phyloP scores from a whole-genome alignment of 2,329 filamentous ascomycete genomes.

The Trichoderma sp. region DNA sequence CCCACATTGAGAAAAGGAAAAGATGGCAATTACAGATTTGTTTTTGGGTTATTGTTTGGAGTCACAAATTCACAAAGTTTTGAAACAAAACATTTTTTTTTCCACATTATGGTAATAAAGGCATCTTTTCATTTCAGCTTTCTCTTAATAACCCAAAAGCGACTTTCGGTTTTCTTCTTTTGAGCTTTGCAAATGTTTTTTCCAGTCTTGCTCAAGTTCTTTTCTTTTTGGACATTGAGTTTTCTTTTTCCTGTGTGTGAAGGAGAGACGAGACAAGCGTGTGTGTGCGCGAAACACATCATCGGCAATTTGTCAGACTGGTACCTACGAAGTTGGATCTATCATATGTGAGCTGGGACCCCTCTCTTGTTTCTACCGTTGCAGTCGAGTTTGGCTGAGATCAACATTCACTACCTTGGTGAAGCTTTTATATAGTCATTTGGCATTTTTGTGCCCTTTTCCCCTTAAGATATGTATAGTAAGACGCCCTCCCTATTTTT shows the following conservation, averaged over 20 bases:
- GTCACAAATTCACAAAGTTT: slow-evolving; percentile 1
- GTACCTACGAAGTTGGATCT: slow-evolving; percentile 4
- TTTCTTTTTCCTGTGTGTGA: neutral
- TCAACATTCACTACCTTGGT: neutral
- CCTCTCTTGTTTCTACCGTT: neutral
- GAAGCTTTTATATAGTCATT: neutral
- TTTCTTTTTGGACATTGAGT: neutral
- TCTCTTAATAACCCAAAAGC: neutral
- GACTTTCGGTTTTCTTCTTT: neutral
- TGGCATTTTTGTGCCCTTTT: neutral
- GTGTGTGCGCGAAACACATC: neutral
- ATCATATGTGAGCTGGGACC: neutral
- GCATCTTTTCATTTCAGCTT: slow-evolving; percentile 6
- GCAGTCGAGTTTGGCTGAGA: neutral
- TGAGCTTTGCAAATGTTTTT: neutral
- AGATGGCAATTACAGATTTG: neutral
- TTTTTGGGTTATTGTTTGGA: slow-evolving; percentile 1
- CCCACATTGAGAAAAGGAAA: neutral
- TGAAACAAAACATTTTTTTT: neutral
- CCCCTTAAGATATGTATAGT: neutral
- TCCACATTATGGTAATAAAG: slow-evolving; percentile 23
- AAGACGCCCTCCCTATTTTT: neutral
- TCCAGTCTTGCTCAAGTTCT: neutral
- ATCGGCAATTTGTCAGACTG: neutral
- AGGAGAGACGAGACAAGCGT: neutral